Percentiles rank a stretch among this genome's conserved stretches.
phyloP scores from a whole-genome alignment of 768 basidiomycete species.

The Hysterangium stoloniferum region DNA sequence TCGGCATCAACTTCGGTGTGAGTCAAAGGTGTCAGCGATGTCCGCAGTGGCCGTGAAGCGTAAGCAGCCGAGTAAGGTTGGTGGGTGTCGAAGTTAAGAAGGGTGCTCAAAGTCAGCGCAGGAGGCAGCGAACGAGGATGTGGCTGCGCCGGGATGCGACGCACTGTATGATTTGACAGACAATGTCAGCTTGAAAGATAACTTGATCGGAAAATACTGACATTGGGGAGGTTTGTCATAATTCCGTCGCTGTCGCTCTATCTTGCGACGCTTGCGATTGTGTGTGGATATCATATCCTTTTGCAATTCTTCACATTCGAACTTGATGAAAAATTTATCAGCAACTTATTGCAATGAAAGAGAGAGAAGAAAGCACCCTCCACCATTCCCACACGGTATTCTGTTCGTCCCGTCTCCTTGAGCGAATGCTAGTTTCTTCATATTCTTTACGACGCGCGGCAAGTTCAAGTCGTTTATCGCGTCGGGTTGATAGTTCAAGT shows the following conservation, averaged over 20 bases:
- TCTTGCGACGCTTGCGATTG: slow-evolving; percentile 72
- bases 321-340: slow-evolving; percentile 44
- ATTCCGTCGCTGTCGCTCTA: slow-evolving; percentile 80
- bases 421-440: slow-evolving; percentile 55
- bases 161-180: slow-evolving; percentile 31
- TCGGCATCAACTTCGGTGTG: slow-evolving; percentile 25
- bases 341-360: not conserved
- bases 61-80: slow-evolving; percentile 34
- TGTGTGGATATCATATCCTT: slow-evolving; percentile 85
- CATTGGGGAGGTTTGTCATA: slow-evolving; percentile 70
- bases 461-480: slow-evolving; percentile 75
- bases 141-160: slow-evolving; percentile 51
- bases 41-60: slow-evolving; percentile 14
- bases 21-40: slow-evolving; percentile 23
- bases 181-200: not conserved
- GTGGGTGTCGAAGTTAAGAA: slow-evolving; percentile 39
- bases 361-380: slow-evolving; percentile 48
- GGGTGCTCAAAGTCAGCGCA: slow-evolving; percentile 58
- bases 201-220: slow-evolving; percentile 28
- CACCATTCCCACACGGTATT: slow-evolving; percentile 83
- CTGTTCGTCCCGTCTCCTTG: slow-evolving; percentile 63
- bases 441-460: slow-evolving; percentile 67
- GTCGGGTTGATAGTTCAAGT: slow-evolving; percentile 65
- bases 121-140: slow-evolving; percentile 36
- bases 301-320: slow-evolving; percentile 71